Evolutionary conservation across 2,329 filamentous ascomycete genomes (phyloP).

Genomic region (Alternaria dauci): DNA sequence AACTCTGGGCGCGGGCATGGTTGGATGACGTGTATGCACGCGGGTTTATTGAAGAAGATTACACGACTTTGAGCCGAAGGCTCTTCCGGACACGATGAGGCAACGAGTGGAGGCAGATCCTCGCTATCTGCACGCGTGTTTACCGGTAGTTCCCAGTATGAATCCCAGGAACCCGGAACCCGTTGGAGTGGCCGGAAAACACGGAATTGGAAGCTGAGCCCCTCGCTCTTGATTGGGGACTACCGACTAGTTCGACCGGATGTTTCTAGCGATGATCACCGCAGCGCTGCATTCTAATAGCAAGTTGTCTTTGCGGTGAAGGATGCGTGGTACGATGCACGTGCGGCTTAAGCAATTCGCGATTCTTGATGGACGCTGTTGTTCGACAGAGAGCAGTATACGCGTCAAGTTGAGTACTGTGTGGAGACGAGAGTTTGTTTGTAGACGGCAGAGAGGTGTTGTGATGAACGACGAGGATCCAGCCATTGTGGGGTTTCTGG

Average conservation of each 20-base stretch:
- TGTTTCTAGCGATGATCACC: slow-evolving; percentile 3
- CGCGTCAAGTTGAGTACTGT: background rate
- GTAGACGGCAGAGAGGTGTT: background rate
- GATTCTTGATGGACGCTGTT: background rate
- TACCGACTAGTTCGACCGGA: background rate
- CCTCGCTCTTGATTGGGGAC: background rate
- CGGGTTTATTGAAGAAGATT: no score
- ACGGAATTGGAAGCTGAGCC: background rate
- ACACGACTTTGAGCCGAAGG: no score
- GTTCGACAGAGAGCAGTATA: background rate
- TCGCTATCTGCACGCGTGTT: background rate
- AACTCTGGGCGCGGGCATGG: no score
- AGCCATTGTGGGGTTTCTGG: background rate
- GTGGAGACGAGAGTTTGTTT: background rate
- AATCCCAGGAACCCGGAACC: background rate
- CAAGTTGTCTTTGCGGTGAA: background rate
- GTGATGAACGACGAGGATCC: background rate
- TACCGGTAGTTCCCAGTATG: background rate
- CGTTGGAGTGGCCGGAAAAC: background rate
- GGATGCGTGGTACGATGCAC: background rate
- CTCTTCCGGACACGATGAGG: no score
- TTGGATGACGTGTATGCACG: no score
- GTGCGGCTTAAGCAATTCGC: background rate
- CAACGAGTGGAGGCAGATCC: no score
- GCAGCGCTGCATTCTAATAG: background rate